These are phyloP conservation scores for Penicillium sp. DNA, from an alignment of 2,329 filamentous ascomycete genomes.

Conservation along the genomic window DNA sequence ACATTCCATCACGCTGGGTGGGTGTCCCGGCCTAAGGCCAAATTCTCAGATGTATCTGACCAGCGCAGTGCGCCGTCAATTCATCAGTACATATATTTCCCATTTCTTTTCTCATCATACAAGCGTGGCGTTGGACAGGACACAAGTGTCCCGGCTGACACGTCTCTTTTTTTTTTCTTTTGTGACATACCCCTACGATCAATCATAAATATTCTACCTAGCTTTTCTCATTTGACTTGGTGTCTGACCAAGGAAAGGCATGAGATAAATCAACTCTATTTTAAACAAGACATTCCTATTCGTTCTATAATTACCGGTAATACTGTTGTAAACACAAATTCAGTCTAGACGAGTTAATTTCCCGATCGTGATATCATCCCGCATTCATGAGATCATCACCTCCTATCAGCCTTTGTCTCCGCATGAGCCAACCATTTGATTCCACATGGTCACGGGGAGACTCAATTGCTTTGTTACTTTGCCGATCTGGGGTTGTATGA, in stretches of 20 bases:
- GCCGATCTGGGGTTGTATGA: neutral
- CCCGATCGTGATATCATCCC: conserved; percentile 18
- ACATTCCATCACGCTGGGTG: conserved; percentile 24
- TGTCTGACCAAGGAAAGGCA: neutral
- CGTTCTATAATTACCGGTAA: neutral
- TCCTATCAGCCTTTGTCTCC: conserved; percentile 8
- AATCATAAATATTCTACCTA: neutral
- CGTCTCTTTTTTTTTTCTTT: conserved; percentile 10
- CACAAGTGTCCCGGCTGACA: conserved; percentile 15
- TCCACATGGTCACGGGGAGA: neutral
- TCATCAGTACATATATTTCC: conserved; percentile 13
- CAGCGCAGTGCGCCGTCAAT: conserved; percentile 15
- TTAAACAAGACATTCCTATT: neutral
- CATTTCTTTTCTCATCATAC: conserved; percentile 3
- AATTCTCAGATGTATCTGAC: neutral
- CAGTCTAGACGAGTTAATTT: neutral
- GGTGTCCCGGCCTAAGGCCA: conserved; percentile 17
- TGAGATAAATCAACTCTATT: neutral
- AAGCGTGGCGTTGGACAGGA: conserved; percentile 24
- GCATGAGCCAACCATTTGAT: conserved; percentile 3
- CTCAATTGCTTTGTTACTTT: neutral
- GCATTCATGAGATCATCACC: conserved; percentile 20
- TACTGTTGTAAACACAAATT: conserved; percentile 1
- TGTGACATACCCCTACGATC: conserved; percentile 7
- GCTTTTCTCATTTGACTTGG: neutral